These are phyloP conservation scores for Oryza meridionalis DNA, from an alignment of 176 grass and related monocot species.

Conservation along the genomic window DNA sequence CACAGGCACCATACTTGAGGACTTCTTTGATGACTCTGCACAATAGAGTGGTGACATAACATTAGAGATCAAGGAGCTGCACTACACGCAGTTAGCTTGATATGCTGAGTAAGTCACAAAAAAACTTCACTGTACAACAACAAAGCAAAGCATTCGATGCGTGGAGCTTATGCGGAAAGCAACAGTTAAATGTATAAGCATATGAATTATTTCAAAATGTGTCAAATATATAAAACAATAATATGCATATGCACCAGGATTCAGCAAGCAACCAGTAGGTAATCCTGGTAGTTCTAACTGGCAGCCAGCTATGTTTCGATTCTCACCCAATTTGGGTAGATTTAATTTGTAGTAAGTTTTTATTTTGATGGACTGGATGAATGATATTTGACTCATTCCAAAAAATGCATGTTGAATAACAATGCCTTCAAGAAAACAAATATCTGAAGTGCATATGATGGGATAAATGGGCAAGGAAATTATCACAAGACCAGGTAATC, in stretches of 20 bases:
- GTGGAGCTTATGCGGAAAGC: neutral
- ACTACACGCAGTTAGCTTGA: slow-evolving; percentile 22
- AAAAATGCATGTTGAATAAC: slow-evolving; percentile 11
- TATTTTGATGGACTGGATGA: slow-evolving; percentile 27
- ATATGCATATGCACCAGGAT: slow-evolving; percentile 3
- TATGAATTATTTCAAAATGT: slow-evolving; percentile 18
- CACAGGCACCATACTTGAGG: slow-evolving; percentile 44
- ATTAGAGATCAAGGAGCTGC: slow-evolving; percentile 41
- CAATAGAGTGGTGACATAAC: slow-evolving; percentile 29
- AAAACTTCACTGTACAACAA: slow-evolving; percentile 20
- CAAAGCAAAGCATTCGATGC: slow-evolving; percentile 15
- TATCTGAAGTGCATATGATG: neutral
- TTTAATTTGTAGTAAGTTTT: neutral
- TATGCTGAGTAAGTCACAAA: slow-evolving; percentile 9
- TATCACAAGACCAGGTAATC: slow-evolving; percentile 7
- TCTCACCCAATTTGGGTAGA: neutral
- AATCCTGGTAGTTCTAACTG: slow-evolving; percentile 9
- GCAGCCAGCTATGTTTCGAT: neutral
- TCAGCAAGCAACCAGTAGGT: slow-evolving; percentile 1
- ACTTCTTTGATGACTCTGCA: slow-evolving; percentile 49
- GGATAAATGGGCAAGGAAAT: slow-evolving; percentile 13
- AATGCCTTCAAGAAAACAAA: neutral
- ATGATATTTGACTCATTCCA: slow-evolving; percentile 8
- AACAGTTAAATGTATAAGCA: neutral
- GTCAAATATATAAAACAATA: slow-evolving; percentile 19